A percentile compares a stretch with the other conserved stretches of the same genome.
Conservation (phyloP, 2,329 filamentous ascomycete genomes). For the Monosporascus sp. region DNA sequence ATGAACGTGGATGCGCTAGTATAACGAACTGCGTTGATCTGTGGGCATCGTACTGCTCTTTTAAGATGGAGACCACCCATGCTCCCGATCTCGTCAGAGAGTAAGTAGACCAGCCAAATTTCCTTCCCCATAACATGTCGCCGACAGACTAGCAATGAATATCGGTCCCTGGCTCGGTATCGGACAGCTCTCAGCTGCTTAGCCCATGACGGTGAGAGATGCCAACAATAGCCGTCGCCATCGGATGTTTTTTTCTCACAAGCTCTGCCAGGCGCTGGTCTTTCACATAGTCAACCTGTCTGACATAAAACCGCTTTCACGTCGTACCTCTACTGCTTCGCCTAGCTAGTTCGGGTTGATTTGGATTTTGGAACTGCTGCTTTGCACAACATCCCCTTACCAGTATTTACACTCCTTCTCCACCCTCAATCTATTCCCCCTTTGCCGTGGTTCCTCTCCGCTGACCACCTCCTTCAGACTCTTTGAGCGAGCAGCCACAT, state of each 20-base stretch:
- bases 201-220: slow-evolving; percentile 63
- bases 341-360: slow-evolving; percentile 27
- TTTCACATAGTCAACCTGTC: slow-evolving; percentile 30
- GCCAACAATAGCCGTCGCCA: slow-evolving; percentile 52
- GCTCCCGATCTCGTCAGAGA: slow-evolving; percentile 94
- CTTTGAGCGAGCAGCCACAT: slow-evolving; percentile 82
- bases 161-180: slow-evolving; percentile 22
- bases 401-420: slow-evolving; percentile 57
- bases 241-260: slow-evolving; percentile 58
- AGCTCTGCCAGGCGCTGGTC: slow-evolving; percentile 57
- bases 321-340: slow-evolving; percentile 33
- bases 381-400: slow-evolving; percentile 47
- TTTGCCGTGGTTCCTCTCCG: slow-evolving; percentile 15
- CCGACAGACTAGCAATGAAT: slow-evolving; percentile 30
- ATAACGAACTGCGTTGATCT: slow-evolving; percentile 92
- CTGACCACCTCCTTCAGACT: slow-evolving; percentile 55
- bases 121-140: slow-evolving; percentile 60
- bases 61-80: slow-evolving; percentile 97
- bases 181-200: slow-evolving; percentile 31
- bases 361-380: slow-evolving; percentile 44
- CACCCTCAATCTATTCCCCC: slow-evolving; percentile 24
- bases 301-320: slow-evolving; percentile 32
- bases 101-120: slow-evolving; percentile 77
- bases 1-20: slow-evolving; percentile 89
- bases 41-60: slow-evolving; percentile 95